Evolutionary conservation across 1,139 yeast species (phyloP).

Genomic region (Pichia sp.): DNA sequence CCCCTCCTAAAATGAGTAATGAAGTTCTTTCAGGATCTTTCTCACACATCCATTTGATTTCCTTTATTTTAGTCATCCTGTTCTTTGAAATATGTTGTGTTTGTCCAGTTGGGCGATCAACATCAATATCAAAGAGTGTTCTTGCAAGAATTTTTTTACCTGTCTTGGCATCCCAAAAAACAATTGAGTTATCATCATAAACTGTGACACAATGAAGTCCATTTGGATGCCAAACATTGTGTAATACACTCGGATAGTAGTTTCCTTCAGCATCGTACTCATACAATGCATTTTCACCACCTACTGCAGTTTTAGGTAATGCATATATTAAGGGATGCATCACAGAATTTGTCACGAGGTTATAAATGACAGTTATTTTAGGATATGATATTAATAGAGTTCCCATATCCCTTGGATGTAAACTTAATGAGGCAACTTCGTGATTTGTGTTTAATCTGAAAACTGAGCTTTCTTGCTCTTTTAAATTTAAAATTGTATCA

Average conservation of each 20-base stretch:
- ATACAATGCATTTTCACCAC: slow-evolving; percentile 50
- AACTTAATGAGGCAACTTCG: slow-evolving; percentile 57
- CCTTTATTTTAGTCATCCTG: slow-evolving; percentile 37
- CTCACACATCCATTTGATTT: slow-evolving; percentile 66
- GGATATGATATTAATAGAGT: slow-evolving; percentile 66
- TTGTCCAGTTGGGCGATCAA: slow-evolving; percentile 43
- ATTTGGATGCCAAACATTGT: slow-evolving; percentile 85
- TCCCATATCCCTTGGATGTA: slow-evolving; percentile 91
- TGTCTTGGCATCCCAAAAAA: slow-evolving; percentile 84
- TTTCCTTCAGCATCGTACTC: slow-evolving; percentile 21
- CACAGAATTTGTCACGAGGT: slow-evolving; percentile 53
- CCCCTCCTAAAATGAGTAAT: slow-evolving; percentile 66
- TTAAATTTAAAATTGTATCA: slow-evolving; percentile 59
- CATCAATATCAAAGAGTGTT: slow-evolving; percentile 55
- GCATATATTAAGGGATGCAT: slow-evolving; percentile 51
- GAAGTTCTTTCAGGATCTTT: slow-evolving; percentile 75
- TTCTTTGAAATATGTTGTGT: slow-evolving; percentile 17
- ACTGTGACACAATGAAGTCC: slow-evolving; percentile 77
- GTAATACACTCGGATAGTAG: slow-evolving; percentile 43
- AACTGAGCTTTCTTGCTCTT: slow-evolving; percentile 58
- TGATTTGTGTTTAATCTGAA: slow-evolving; percentile 45
- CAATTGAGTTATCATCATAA: slow-evolving; percentile 76
- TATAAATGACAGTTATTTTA: slow-evolving; percentile 62
- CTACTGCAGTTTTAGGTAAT: slow-evolving; percentile 54
- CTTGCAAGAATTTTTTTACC: slow-evolving; percentile 73